Evolutionary conservation across 1,284 basidiomycete genomes (phyloP).

Genomic region (Heterobasidion parviporum): DNA sequence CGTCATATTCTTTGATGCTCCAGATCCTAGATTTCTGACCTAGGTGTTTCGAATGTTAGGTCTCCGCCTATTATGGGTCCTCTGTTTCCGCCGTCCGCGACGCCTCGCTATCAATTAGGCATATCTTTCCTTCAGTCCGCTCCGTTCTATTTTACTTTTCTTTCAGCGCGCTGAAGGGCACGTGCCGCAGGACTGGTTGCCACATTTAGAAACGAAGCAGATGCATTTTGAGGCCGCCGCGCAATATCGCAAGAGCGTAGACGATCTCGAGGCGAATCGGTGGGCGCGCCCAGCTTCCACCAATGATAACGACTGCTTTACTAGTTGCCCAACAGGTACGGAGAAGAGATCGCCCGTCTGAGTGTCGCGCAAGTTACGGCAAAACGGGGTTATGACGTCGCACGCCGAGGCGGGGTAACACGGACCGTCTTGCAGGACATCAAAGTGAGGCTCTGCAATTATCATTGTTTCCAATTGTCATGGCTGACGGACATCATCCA

Average conservation of each 20-base stretch:
- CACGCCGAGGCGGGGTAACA: conserved; percentile 54
- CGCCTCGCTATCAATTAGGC: conserved; percentile 35
- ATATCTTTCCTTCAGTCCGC: conserved; percentile 48
- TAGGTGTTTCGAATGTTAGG: conserved; percentile 28
- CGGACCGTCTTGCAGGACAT: conserved; percentile 67
- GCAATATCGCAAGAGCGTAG: conserved; percentile 84
- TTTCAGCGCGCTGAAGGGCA: background rate
- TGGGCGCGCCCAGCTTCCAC: conserved; percentile 18
- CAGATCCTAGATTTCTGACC: background rate
- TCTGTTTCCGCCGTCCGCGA: conserved; percentile 46
- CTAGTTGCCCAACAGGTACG: conserved; percentile 49
- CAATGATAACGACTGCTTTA: background rate
- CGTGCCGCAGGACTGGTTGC: conserved; percentile 62
- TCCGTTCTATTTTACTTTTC: background rate
- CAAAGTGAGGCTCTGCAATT: conserved; percentile 40
- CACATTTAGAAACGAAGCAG: conserved; percentile 79
- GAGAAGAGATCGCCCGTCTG: conserved; percentile 75
- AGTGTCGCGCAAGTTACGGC: conserved; percentile 58
- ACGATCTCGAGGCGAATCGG: conserved; percentile 84
- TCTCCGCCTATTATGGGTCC: conserved; percentile 60
- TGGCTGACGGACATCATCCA: conserved; percentile 19
- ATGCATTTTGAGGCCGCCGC: conserved; percentile 88
- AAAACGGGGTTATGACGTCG: conserved; percentile 70
- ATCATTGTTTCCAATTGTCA: background rate
- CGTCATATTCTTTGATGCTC: background rate